A percentile compares a stretch with the other conserved stretches of the same genome.
phyloP scores from a whole-genome alignment of 345 rosid species.

The Lenwebbia sp. region DNA sequence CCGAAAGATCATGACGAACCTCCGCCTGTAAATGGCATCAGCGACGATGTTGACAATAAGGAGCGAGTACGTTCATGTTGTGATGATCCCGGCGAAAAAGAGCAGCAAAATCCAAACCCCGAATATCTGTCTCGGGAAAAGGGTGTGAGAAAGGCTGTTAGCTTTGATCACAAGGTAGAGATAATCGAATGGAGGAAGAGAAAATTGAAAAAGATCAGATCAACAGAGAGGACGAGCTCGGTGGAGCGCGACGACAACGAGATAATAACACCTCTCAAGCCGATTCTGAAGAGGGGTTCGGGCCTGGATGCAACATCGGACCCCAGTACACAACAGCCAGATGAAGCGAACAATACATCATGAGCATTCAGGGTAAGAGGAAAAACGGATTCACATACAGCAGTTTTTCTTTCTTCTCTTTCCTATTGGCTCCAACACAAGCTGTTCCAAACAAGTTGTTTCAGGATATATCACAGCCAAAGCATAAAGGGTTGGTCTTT shows the following conservation, averaged over 20 bases:
- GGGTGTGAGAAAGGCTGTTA: conserved; percentile 34
- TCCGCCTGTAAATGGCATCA: neutral
- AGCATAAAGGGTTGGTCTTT: neutral
- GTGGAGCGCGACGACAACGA: conserved; percentile 16
- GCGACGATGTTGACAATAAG: neutral
- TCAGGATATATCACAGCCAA: neutral
- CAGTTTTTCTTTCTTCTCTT: neutral
- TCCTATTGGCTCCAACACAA: neutral
- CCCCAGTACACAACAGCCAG: neutral
- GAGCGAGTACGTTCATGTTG: neutral
- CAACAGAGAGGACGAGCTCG: conserved; percentile 8
- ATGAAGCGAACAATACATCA: neutral
- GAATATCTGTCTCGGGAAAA: neutral
- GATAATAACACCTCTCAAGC: conserved; percentile 21
- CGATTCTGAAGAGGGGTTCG: conserved; percentile 39
- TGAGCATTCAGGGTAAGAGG: neutral
- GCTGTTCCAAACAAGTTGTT: neutral
- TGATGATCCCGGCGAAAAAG: neutral
- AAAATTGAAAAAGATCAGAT: conserved; percentile 7
- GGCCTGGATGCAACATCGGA: conserved; percentile 2
- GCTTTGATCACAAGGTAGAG: conserved; percentile 41
- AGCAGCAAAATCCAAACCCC: neutral
- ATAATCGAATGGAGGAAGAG: conserved; percentile 13
- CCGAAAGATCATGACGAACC: neutral
- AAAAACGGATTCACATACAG: neutral